These are phyloP conservation scores for Didymosphaeria variabile DNA, from an alignment of 2,329 filamentous ascomycete genomes.

Conservation along the genomic window DNA sequence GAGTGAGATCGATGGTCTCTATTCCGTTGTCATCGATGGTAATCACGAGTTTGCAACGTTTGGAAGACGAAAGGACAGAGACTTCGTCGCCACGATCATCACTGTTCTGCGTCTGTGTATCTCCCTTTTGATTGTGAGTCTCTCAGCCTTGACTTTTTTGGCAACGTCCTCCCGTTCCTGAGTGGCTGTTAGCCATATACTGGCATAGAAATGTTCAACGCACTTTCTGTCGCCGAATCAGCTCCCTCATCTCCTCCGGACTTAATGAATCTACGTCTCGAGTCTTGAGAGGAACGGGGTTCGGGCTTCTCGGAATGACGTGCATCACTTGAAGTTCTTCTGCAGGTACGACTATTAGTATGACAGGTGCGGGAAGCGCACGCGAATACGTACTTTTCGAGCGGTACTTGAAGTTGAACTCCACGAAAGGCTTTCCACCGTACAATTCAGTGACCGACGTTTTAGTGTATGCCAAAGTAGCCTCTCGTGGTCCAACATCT, in stretches of 20 bases:
- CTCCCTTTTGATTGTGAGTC: not conserved
- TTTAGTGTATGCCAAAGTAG: not conserved
- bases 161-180: not conserved
- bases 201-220: not conserved
- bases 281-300: not conserved
- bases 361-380: not conserved
- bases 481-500: not conserved
- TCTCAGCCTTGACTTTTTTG: not conserved
- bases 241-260: conserved; percentile 29
- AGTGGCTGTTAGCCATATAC: not conserved
- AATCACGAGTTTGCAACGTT: not conserved
- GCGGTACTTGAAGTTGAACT: conserved; percentile 32
- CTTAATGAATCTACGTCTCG: conserved; percentile 21
- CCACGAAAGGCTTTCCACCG: conserved; percentile 22
- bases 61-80: conserved; percentile 1
- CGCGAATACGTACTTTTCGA: conserved; percentile 21
- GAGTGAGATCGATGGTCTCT: conserved; percentile 9
- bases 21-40: not conserved
- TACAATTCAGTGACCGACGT: not conserved
- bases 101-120: not conserved
- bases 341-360: conserved; percentile 20
- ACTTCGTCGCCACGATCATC: conserved; percentile 1
- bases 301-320: conserved; percentile 42
- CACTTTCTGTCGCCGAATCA: conserved; percentile 26
- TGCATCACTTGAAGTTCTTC: conserved; percentile 41